Base-by-base conservation (phyloP, 2,329 filamentous ascomycete species). In the Cordyceps cicadae region DNA sequence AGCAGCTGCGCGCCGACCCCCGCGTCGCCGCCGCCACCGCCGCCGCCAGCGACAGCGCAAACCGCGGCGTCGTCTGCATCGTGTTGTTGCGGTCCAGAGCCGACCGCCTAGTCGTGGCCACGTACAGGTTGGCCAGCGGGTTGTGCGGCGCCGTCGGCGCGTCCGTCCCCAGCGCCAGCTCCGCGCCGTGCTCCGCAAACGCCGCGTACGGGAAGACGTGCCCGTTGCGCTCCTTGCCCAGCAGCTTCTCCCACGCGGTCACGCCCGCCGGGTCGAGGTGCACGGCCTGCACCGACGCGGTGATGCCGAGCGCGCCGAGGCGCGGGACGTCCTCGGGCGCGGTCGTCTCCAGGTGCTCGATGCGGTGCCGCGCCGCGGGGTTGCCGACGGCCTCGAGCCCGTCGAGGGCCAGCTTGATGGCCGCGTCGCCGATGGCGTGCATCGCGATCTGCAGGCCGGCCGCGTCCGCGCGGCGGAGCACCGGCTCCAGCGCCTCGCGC, bases 151-250 rank as follows among this genome's bases (percentile, higher is more conserved):
- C 83, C 0, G 84, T 86, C 0, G 84, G 84, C 0, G 81, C 77
- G 64, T 87, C 84, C 2, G 78, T 81, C 0, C 84, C 84, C 12
- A 87, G 75, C 0, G 84, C 83, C 0, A 87, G 69, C 1, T 73
- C 68, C 0, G 83, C 81, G 1, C 82, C 82, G 0, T 74, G 74
- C 49, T 82, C 79, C 2, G 76, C 75, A 41, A 87, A 85, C 52
- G 87, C 84, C 48, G 78, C 77, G 69, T 88, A 87, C 0, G 85
- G 82, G 66, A 87, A 88, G 0, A 83, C 84, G 15, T 84, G 76
- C 55, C 75, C 75, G 71, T 84, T 82, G 1, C 84, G 75, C 17
- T 78, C 71, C 12, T 71, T 68, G 1, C 83, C 84, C 4, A 88
- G 71, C 17, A 87, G 76, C 8, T 75, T 71, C 0, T 82, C 82